Evolutionary conservation across 1,284 basidiomycete genomes (phyloP).

Genomic region (Cryptococcus depauperatus): DNA sequence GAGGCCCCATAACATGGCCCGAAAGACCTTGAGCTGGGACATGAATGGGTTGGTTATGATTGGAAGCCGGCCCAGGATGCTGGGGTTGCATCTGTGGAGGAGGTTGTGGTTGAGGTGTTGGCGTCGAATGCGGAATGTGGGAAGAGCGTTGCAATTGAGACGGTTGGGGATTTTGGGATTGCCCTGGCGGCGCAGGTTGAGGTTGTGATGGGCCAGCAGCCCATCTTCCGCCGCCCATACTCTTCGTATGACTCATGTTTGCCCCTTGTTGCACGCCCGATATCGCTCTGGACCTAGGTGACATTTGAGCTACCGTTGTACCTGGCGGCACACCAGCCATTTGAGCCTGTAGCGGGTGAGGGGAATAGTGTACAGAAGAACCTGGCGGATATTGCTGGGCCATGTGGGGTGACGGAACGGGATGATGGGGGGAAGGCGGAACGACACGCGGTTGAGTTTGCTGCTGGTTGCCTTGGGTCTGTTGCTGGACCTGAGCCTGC

Average conservation of each 20-base stretch:
- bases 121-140: background rate
- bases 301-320: background rate
- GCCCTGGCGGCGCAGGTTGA: conserved; percentile 9
- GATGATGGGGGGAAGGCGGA: conserved; percentile 31
- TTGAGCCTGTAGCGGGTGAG: conserved; percentile 21
- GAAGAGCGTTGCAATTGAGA: conserved; percentile 18
- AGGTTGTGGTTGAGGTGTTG: background rate
- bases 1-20: background rate
- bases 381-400: conserved; percentile 34
- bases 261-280: background rate
- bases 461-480: conserved; percentile 13
- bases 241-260: background rate
- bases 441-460: conserved; percentile 16
- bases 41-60: conserved; percentile 2
- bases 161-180: conserved; percentile 10
- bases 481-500: conserved; percentile 17
- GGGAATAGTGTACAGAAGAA: conserved; percentile 26
- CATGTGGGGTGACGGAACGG: conserved; percentile 36
- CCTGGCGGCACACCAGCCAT: conserved; percentile 10
- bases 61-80: background rate
- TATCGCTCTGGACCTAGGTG: background rate
- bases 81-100: background rate
- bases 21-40: conserved; percentile 5
- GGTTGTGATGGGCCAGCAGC: conserved; percentile 14
- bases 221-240: background rate